Evolutionary conservation across 2,329 filamentous ascomycete genomes (phyloP).

Genomic region (Albophoma yamanashiensis): DNA sequence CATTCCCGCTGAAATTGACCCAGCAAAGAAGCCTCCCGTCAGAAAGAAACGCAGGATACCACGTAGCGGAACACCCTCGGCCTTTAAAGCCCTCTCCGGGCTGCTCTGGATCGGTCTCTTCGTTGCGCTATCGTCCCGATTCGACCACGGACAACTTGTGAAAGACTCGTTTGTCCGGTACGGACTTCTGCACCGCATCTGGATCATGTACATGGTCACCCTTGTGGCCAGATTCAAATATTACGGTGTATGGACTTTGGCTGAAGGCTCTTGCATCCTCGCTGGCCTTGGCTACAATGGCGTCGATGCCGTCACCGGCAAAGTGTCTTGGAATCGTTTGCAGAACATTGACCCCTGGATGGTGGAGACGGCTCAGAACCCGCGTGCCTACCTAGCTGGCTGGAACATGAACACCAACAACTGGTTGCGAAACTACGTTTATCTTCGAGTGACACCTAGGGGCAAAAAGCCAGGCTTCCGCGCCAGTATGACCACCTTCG

Average conservation of each 20-base stretch:
- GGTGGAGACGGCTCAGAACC: constrained; percentile 87
- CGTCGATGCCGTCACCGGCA: constrained; percentile 72
- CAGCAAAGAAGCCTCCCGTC: constrained; percentile 73
- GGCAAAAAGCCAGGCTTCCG: constrained; percentile 96
- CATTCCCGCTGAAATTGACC: constrained; percentile 68
- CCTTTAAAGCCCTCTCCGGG: constrained; percentile 62
- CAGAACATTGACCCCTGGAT: constrained; percentile 81
- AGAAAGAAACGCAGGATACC: constrained; percentile 88
- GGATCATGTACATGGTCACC: constrained; percentile 73
- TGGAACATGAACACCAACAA: constrained; percentile 99
- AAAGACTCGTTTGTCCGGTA: constrained; percentile 56
- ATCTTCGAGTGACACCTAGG: constrained; percentile 85
- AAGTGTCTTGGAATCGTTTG: constrained; percentile 77
- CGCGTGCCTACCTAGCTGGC: constrained; percentile 77
- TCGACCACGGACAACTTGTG: constrained; percentile 52
- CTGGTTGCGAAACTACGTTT: constrained; percentile 94
- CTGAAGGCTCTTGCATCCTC: constrained; percentile 89
- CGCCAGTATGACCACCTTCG: constrained; percentile 87
- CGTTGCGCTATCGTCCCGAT: constrained; percentile 59
- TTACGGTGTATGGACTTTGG: constrained; percentile 90
- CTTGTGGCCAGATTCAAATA: constrained; percentile 82
- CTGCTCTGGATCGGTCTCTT: constrained; percentile 72
- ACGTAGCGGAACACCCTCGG: constrained; percentile 76
- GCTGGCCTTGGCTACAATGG: constrained; percentile 92
- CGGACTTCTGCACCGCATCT: constrained; percentile 61